A percentile compares a stretch with the other conserved stretches of the same genome.
phyloP scores from a whole-genome alignment of 228 moss, liverwort and hornwort genomes.

The Sphagnum magellanicum region DNA sequence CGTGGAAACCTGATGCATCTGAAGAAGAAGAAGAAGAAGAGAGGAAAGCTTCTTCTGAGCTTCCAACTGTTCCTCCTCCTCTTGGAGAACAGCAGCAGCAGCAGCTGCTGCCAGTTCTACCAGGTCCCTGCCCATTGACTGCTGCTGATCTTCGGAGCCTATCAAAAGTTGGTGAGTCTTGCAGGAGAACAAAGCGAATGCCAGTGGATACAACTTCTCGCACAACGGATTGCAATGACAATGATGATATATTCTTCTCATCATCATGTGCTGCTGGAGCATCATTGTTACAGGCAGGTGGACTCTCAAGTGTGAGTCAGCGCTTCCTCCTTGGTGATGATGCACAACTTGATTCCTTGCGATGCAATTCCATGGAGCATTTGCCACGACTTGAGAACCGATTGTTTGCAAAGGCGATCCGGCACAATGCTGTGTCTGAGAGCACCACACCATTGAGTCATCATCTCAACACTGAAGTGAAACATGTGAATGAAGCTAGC shows the following conservation, averaged over 20 bases:
- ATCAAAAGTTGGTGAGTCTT: slow-evolving; percentile 30
- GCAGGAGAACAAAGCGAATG: slow-evolving; percentile 38
- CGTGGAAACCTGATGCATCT: slow-evolving; percentile 3
- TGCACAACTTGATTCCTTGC: slow-evolving; percentile 6
- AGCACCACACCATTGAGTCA: no score
- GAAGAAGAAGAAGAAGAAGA: neutral
- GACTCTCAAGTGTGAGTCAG: slow-evolving; percentile 39
- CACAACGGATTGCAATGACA: slow-evolving; percentile 14
- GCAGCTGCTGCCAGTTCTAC: no score
- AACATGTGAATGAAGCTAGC: no score
- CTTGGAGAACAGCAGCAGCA: slow-evolving; percentile 5
- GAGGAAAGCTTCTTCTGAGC: slow-evolving; percentile 3
- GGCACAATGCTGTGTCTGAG: no score
- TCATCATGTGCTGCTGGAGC: slow-evolving; percentile 10
- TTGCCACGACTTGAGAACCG: neutral
- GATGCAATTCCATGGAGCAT: slow-evolving; percentile 27
- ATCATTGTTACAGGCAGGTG: slow-evolving; percentile 1
- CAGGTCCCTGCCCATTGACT: no score
- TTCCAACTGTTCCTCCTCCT: neutral
- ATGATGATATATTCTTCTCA: neutral
- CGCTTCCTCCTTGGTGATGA: slow-evolving; percentile 44
- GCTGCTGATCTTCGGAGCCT: slow-evolving; percentile 21
- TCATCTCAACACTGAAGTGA: no score
- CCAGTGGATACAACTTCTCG: slow-evolving; percentile 15
- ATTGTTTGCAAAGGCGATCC: no score